Evolutionary conservation across 306 rosid genomes (phyloP).

Genomic region (Adenanthera pavonina): DNA sequence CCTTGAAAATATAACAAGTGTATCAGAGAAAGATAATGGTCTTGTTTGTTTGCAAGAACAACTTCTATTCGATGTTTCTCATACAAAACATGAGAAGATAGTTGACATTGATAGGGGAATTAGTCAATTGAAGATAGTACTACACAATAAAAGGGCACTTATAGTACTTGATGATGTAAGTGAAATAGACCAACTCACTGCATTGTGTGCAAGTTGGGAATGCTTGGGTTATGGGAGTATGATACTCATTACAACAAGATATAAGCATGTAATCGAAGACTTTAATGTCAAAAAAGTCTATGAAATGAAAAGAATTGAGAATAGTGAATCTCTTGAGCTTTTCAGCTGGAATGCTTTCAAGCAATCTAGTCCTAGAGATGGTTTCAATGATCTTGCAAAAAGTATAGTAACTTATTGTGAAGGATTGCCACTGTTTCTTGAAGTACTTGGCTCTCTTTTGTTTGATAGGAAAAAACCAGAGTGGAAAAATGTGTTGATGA

Average conservation of each 20-base stretch:
- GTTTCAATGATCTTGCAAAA: background rate
- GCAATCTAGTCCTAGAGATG: background rate
- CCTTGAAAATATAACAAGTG: background rate
- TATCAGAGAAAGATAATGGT: background rate
- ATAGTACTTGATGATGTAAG: background rate
- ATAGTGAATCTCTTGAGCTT: background rate
- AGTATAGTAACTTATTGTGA: background rate
- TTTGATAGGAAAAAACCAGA: background rate
- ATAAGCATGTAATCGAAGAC: background rate
- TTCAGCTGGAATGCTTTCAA: background rate
- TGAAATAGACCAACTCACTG: background rate
- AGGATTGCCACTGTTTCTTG: background rate
- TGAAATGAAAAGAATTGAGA: background rate
- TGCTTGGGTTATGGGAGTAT: background rate
- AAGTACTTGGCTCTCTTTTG: background rate
- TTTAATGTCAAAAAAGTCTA: background rate
- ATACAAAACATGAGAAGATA: too few species aligned
- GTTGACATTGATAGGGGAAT: background rate
- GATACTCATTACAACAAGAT: background rate
- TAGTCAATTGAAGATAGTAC: background rate
- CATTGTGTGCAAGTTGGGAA: background rate
- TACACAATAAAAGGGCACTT: background rate
- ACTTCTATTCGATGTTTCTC: background rate
- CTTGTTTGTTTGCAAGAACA: background rate
- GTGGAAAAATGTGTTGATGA: background rate